Percentiles rank a stretch among this genome's conserved stretches.
phyloP scores from a whole-genome alignment of 768 basidiomycete species.

The Collybia nuda region DNA sequence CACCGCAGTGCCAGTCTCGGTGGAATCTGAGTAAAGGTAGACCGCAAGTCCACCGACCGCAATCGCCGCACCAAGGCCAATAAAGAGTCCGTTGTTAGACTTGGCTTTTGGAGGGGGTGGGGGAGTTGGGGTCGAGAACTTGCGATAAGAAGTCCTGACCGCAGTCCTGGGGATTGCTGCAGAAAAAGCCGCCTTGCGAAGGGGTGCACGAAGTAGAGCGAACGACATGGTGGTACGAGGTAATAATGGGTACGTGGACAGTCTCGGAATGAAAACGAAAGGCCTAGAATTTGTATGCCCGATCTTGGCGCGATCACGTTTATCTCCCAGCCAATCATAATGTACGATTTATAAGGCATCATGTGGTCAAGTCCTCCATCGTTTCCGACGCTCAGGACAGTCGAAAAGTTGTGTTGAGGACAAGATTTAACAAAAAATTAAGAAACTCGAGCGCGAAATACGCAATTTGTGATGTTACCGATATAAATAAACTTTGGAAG shows the following conservation, averaged over 20 bases:
- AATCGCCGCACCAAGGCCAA: conserved; percentile 60
- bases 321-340: conserved; percentile 21
- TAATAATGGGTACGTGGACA: conserved; percentile 1
- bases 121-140: conserved; percentile 55
- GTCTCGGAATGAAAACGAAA: conserved; percentile 7
- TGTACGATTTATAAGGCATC: conserved; percentile 10
- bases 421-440: neutral
- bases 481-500: no score
- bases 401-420: neutral
- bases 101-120: conserved; percentile 44
- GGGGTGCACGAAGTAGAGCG: conserved; percentile 48
- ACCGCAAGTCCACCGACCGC: conserved; percentile 63
- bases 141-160: conserved; percentile 49
- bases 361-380: neutral
- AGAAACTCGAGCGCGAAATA: no score
- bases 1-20: conserved; percentile 50
- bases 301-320: conserved; percentile 6
- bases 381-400: neutral
- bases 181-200: conserved; percentile 42
- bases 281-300: conserved; percentile 11
- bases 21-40: conserved; percentile 54
- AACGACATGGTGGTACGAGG: conserved; percentile 49
- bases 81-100: conserved; percentile 57
- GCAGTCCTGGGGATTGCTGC: conserved; percentile 26
- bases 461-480: no score